A percentile compares a stretch with the other conserved stretches of the same genome.
phyloP scores from a whole-genome alignment of 164 flowering plant genomes.

The Nymphaea colorata region DNA sequence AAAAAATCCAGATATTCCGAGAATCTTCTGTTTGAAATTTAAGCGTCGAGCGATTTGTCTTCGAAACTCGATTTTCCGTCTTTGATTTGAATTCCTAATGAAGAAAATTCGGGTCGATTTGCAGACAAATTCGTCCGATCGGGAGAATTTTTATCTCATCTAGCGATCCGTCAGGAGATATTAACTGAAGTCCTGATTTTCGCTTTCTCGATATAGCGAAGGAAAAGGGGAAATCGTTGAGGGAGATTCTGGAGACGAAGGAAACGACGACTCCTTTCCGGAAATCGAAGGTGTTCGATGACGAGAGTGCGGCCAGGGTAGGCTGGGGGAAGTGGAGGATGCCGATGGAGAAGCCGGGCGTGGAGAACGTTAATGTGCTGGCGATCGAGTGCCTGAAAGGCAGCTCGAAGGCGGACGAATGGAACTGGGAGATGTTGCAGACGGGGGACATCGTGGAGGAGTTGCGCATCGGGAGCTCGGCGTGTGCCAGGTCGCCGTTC shows the following conservation, averaged over 20 bases:
- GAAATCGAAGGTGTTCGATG: neutral
- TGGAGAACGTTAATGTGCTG: slow-evolving; percentile 21
- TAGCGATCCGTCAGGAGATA: too few species aligned
- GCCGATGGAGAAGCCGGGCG: slow-evolving; percentile 25
- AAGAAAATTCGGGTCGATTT: too few species aligned
- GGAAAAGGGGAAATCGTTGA: neutral
- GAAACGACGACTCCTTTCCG: neutral
- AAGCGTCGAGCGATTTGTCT: neutral
- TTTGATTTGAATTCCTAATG: neutral
- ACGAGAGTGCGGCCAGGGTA: neutral
- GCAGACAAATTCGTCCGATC: neutral
- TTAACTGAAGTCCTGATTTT: too few species aligned
- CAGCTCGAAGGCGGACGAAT: slow-evolving; percentile 78
- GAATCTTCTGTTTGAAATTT: neutral
- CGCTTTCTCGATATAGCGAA: neutral
- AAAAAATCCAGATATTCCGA: neutral
- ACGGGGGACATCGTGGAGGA: slow-evolving; percentile 92
- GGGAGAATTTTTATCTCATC: neutral
- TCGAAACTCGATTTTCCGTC: neutral
- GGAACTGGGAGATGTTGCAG: slow-evolving; percentile 80
- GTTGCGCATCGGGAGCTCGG: slow-evolving; percentile 38
- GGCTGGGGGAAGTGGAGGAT: slow-evolving; percentile 15
- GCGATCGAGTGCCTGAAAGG: slow-evolving; percentile 85
- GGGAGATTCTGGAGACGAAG: neutral
- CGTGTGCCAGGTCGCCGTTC: slow-evolving; percentile 35